These are phyloP conservation scores for Sonneratia caseolaris DNA, from an alignment of 345 rosid species.

Conservation along the genomic window DNA sequence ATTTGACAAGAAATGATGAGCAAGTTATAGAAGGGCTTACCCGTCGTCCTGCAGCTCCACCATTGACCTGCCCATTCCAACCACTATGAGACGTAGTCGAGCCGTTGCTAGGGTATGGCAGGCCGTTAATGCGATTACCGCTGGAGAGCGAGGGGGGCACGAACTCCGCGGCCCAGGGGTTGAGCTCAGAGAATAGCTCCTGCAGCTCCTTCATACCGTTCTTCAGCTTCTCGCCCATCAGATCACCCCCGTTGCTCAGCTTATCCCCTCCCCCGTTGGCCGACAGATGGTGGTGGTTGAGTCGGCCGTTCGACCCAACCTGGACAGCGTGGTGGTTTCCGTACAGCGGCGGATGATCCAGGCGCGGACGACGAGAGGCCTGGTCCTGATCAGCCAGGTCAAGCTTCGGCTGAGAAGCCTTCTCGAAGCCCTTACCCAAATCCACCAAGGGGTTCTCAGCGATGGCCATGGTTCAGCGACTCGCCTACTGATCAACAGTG, in stretches of 20 bases:
- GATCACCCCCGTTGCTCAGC: constrained; percentile 8
- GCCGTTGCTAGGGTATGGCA: not conserved
- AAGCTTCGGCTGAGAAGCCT: constrained; percentile 4
- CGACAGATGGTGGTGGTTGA: constrained; percentile 5
- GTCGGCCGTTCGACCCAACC: not conserved
- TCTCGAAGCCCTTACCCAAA: constrained; percentile 19
- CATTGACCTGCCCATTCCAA: constrained; percentile 32
- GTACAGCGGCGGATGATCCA: constrained; percentile 14
- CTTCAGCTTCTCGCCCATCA: constrained; percentile 35
- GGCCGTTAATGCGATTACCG: constrained; percentile 16
- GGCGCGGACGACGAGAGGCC: not conserved
- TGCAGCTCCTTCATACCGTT: constrained; percentile 67
- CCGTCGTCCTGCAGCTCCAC: constrained; percentile 33
- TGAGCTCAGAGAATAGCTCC: constrained; percentile 82
- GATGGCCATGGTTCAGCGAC: constrained; percentile 40
- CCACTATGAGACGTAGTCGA: constrained; percentile 19
- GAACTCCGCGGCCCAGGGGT: constrained; percentile 90
- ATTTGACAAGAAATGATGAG: not conserved
- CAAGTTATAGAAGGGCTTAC: constrained; percentile 15
- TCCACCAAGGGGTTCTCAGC: constrained; percentile 36
- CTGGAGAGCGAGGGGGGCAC: constrained; percentile 69
- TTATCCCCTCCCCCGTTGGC: constrained; percentile 18
- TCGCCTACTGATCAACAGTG: not conserved
- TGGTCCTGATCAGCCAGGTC: constrained; percentile 38
- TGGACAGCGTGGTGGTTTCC: not conserved